phyloP scores from a whole-genome alignment of 768 basidiomycete species.

The Neoboletus brunneissimus region DNA sequence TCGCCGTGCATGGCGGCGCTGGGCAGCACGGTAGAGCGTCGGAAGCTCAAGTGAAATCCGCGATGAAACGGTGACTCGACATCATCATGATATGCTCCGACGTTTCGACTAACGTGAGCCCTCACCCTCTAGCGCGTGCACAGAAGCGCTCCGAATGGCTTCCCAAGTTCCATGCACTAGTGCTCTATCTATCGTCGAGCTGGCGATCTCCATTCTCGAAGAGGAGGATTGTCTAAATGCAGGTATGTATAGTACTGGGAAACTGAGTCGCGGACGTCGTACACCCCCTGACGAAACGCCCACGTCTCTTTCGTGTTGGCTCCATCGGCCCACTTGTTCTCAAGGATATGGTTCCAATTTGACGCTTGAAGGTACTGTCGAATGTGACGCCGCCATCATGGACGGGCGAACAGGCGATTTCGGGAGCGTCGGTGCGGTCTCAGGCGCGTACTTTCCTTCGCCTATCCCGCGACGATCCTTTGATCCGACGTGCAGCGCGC shows the following conservation, averaged over 20 bases:
- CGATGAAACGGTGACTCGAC: slow-evolving; percentile 50
- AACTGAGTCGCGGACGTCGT: background rate
- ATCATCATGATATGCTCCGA: no score
- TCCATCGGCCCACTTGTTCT: background rate
- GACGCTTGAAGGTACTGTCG: slow-evolving; percentile 68
- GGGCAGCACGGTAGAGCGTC: slow-evolving; percentile 52
- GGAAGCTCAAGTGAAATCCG: slow-evolving; percentile 53
- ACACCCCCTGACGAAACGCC: background rate
- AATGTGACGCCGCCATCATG: slow-evolving; percentile 83
- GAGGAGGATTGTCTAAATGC: slow-evolving; percentile 70
- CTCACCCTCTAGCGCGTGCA: slow-evolving; percentile 53
- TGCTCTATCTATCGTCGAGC: slow-evolving; percentile 48
- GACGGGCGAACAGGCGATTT: slow-evolving; percentile 47
- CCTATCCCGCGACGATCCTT: background rate
- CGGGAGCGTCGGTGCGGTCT: slow-evolving; percentile 71
- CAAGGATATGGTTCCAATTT: slow-evolving; percentile 77
- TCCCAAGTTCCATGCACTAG: slow-evolving; percentile 15
- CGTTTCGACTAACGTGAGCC: background rate
- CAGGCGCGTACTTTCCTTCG: slow-evolving; percentile 41
- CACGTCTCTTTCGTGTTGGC: background rate
- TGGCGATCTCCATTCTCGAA: slow-evolving; percentile 58
- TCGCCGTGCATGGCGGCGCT: slow-evolving; percentile 79
- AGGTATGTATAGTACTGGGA: slow-evolving; percentile 36
- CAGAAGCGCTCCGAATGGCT: slow-evolving; percentile 34
- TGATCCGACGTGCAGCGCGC: background rate